Base-by-base conservation (phyloP, 371 early-diverging fungal genomes). In the Rhizopus arrhizus region DNA sequence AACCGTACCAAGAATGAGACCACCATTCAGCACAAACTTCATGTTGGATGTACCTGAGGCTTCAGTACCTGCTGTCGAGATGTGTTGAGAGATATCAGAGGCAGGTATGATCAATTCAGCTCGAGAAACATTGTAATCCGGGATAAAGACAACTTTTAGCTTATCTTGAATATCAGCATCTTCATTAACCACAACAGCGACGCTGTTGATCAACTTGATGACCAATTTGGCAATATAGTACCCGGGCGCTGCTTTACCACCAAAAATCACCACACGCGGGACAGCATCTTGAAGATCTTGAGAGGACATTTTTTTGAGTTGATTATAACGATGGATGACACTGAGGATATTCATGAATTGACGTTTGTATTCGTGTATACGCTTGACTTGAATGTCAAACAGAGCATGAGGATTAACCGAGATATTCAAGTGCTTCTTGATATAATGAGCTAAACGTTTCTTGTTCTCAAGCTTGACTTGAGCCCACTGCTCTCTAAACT, bases 21-120 rank as follows among this genome's bases (percentile, higher is more conserved):
- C 96, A 57, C 96, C 95, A 68, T 96, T 96, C 45, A 96, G 75
- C 41, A 95, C 96, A 81, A 96, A 96, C 83, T 96, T 96, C 95
- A 96, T 96, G 85, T 96, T 96, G 36, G 94, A 93, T 4, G 96
- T 96, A 47, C 96, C 96, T n/a, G 94, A 93, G 15, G 96, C 96
- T 72, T 96, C 96, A 12, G 95, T 96, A 58, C 96, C 96, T 13
- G 96, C 96, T 2, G 95, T 96, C 28, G 90, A 90, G 66, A 91
- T 92, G 68, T 91, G 91, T 78, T 93, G 95, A 38, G 96, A 96
- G 60, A 96, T 91, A 71, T 96, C 96, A 66, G 89, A 90, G 46
- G 96, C 96, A 11, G 96, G 96, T 68, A 94, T 84, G 61, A 95
- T 90, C 61, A 91, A 80, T 78, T 89, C 95, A 34, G 96, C 96